Evolutionary conservation across 179 eudicot species (phyloP).

Genomic region (Silene noctiflora): DNA sequence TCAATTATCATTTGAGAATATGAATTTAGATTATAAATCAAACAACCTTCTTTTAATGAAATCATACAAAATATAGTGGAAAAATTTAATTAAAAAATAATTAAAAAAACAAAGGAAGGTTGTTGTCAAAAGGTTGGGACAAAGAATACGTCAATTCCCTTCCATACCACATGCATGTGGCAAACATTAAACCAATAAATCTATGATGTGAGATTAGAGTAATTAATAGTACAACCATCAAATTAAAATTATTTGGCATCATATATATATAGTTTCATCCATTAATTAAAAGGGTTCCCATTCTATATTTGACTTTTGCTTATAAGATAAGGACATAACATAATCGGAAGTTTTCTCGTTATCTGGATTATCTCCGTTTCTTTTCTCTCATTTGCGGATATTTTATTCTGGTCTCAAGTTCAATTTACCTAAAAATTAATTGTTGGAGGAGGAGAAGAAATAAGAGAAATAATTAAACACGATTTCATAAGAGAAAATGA

Average conservation of each 20-base stretch:
- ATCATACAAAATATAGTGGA: not conserved
- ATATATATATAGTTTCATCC: not conserved
- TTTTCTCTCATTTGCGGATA: not conserved
- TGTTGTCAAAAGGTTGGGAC: conserved; percentile 10
- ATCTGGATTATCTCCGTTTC: not conserved
- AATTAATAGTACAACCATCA: conserved; percentile 2
- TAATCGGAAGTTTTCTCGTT: not conserved
- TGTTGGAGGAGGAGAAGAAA: too few species aligned
- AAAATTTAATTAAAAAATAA: not conserved
- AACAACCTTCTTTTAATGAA: not conserved
- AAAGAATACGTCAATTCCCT: not conserved
- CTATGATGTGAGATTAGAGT: conserved; percentile 10
- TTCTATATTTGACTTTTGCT: conserved; percentile 19
- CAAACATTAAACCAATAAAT: conserved; percentile 4
- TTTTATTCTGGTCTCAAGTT: too few species aligned
- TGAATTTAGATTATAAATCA: too few species aligned
- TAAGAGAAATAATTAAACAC: too few species aligned
- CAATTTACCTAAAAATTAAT: too few species aligned
- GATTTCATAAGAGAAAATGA: too few species aligned
- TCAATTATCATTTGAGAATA: too few species aligned
- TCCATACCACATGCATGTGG: conserved; percentile 15
- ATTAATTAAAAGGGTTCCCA: conserved; percentile 23
- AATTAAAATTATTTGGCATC: conserved; percentile 13
- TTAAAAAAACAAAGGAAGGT: not conserved
- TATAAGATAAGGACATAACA: not conserved